Evolutionary conservation across 2,329 filamentous ascomycete species (phyloP).

Genomic region (Fusarium sp.): DNA sequence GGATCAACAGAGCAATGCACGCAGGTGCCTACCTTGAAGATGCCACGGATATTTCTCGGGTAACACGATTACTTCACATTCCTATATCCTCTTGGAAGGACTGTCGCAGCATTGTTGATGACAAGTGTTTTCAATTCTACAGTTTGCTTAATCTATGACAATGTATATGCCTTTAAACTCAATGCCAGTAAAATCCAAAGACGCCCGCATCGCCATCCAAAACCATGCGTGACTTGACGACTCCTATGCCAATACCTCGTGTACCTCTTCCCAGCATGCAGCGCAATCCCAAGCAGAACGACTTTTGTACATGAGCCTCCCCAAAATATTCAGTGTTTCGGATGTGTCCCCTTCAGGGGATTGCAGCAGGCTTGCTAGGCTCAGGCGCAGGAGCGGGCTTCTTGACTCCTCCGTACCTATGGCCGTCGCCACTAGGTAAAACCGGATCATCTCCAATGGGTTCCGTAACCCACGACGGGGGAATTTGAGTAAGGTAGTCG

Average conservation of each 20-base stretch:
- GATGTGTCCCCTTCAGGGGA: too few relatives aligned
- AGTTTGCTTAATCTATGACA: neutral
- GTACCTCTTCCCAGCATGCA: neutral
- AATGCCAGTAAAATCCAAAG: neutral
- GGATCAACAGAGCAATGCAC: neutral
- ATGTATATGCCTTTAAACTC: neutral
- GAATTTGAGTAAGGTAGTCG: neutral
- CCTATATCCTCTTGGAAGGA: neutral
- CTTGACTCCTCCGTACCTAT: neutral
- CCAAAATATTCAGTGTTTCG: too few relatives aligned
- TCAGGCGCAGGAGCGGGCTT: neutral
- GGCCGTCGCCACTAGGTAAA: neutral
- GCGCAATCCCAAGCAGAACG: neutral
- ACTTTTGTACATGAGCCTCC: neutral
- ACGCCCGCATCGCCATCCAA: neutral
- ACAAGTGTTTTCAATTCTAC: neutral
- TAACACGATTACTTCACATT: neutral
- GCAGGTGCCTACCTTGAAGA: neutral
- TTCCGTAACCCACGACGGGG: neutral
- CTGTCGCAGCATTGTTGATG: neutral
- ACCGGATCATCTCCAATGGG: neutral
- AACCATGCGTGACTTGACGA: neutral
- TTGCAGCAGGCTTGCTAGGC: neutral
- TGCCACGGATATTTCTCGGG: neutral
- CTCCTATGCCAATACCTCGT: neutral